Conservation (phyloP, 768 basidiomycete species). For the Suillus alpinus region DNA sequence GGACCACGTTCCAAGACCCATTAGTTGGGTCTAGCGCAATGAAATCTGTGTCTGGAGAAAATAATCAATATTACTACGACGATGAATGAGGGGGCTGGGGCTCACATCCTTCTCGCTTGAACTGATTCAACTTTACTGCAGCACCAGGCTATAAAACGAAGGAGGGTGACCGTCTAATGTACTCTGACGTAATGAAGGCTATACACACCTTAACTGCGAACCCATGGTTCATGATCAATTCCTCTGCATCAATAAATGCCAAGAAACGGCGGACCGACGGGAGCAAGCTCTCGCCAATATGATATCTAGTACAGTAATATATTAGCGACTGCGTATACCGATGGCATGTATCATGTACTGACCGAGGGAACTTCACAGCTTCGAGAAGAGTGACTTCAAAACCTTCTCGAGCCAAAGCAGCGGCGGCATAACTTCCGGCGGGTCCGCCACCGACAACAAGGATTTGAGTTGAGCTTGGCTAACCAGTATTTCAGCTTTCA, state of each 20-base stretch:
- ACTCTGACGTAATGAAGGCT: neutral
- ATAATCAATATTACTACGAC: neutral
- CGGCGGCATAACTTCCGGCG: constrained; percentile 55
- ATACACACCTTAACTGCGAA: constrained; percentile 46
- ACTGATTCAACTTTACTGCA: constrained; percentile 63
- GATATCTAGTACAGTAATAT: constrained; percentile 37
- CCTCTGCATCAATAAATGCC: constrained; percentile 56
- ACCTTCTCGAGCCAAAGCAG: constrained; percentile 28
- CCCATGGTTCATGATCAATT: constrained; percentile 46
- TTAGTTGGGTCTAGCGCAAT: constrained; percentile 52
- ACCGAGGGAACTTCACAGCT: constrained; percentile 52
- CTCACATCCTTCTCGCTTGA: constrained; percentile 61
- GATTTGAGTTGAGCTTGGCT: constrained; percentile 11
- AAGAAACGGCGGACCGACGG: constrained; percentile 58
- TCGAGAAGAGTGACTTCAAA: constrained; percentile 52
- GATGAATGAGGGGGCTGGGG: constrained; percentile 1
- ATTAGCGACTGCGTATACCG: neutral
- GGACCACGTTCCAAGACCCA: constrained; percentile 60
- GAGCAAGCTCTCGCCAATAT: constrained; percentile 59
- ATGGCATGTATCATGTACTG: constrained; percentile 41
- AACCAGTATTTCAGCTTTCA: neutral
- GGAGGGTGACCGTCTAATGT: neutral
- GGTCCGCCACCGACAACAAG: constrained; percentile 43
- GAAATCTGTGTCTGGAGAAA: constrained; percentile 54
- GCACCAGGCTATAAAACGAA: constrained; percentile 47